Evolutionary conservation across 441 rosid species (phyloP).

Genomic region (Populus hybrid): DNA sequence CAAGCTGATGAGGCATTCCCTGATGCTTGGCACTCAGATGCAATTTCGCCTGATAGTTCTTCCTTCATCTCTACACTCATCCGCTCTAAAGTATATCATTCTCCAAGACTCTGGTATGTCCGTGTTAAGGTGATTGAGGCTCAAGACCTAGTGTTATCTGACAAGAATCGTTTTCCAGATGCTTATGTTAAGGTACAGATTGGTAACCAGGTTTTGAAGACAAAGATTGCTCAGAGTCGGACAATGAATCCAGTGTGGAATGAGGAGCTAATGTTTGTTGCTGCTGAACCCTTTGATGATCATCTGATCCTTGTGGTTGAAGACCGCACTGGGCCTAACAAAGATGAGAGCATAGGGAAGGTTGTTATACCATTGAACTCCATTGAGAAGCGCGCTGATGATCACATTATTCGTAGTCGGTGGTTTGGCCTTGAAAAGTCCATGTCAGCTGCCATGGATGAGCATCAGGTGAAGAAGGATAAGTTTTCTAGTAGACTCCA

Average conservation of each 20-base stretch:
- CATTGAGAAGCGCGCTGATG: constrained; percentile 65
- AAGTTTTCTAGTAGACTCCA: constrained; percentile 60
- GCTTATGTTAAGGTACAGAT: constrained; percentile 67
- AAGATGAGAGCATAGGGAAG: constrained; percentile 73
- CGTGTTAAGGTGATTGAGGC: constrained; percentile 86
- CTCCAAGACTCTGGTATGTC: constrained; percentile 92
- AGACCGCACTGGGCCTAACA: constrained; percentile 61
- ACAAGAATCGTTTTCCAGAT: constrained; percentile 60
- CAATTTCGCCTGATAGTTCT: constrained; percentile 52
- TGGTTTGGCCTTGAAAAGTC: constrained; percentile 73
- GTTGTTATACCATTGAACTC: constrained; percentile 49
- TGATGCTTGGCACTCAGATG: constrained; percentile 86
- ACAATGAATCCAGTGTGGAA: constrained; percentile 72
- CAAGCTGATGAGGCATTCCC: constrained; percentile 96
- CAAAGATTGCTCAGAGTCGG: constrained; percentile 52
- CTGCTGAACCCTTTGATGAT: constrained; percentile 92
- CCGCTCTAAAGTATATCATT: constrained; percentile 88
- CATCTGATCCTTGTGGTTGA: constrained; percentile 61
- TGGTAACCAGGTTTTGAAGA: constrained; percentile 67
- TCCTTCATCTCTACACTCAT: constrained; percentile 39
- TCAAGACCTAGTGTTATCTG: constrained; percentile 64
- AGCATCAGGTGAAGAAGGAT: constrained; percentile 51
- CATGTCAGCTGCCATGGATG: constrained; percentile 59
- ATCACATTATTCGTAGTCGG: constrained; percentile 42
- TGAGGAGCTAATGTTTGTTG: constrained; percentile 83